Base-by-base conservation (phyloP, 164 flowering plant species). In the Cinnamomum chago region DNA sequence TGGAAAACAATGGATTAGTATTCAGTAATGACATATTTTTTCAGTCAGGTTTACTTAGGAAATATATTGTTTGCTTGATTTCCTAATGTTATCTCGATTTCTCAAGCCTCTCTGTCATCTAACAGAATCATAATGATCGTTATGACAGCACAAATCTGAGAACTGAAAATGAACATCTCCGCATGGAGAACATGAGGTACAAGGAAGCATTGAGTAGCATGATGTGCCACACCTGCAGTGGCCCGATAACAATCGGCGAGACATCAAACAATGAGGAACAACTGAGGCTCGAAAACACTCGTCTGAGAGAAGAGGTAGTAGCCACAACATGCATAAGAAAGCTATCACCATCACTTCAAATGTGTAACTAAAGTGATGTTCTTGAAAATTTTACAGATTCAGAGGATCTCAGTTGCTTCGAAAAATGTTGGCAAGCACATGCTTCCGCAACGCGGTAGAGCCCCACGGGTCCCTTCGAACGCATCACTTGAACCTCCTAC, bases 351-450 rank as follows among this genome's bases (percentile, higher is more conserved):
- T 14, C 20, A 55, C 17, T 55, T 55, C 60, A 55, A 14, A 14
- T 55, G 15, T 55, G 60, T 18, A 55, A 18, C 24, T 35, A 15
- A 2, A n/a, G 25, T 55, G 18, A 1, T 55, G 18, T 13, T 55
- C 18, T 55, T 14, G n/a, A 35, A 35, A 35, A 35, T 5, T 17
- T 62, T 71, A 10, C 89, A 92, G 98, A 86, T 92, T 68, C 96
- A 95, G 68, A 84, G 92, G 76, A 89, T 95, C 40, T 92, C 97
- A 0, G 89, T 92, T 27, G 96, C 97, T 33, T 92, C 93, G 5
- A 95, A 92, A 73, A 90, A 92, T 72, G 94, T 88, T 2, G 98
- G 98, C 7, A 95, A 90, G 81, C 92, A 95, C 3, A 50, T 90
- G 77, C 72, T 76, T 15, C 67, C 89, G 0, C 85, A 81, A 35